A percentile compares a stretch with the other conserved stretches of the same genome.
phyloP scores from a whole-genome alignment of 805 yeast species.

The Vanderwaltozyma tropicalis region DNA sequence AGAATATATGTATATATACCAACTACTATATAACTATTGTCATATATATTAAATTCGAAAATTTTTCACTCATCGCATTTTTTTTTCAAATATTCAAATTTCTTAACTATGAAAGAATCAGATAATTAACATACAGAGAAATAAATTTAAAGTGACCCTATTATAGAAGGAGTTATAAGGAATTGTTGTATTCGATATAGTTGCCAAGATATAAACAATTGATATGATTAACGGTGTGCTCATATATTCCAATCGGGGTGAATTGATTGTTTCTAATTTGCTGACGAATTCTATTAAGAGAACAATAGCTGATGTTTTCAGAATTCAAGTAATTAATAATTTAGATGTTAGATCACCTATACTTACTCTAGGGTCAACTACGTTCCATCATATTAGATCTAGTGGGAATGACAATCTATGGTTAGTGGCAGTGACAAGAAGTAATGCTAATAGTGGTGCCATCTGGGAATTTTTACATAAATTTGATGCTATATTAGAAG shows the following conservation, averaged over 20 bases:
- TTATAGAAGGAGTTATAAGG: too few species aligned
- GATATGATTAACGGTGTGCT: constrained; percentile 77
- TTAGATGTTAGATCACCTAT: constrained; percentile 49
- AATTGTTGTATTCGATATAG: too few species aligned
- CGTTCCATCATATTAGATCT: constrained; percentile 67
- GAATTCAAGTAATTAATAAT: constrained; percentile 80
- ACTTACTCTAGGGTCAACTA: constrained; percentile 83
- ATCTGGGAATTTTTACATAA: constrained; percentile 70
- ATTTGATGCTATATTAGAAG: constrained; percentile 43
- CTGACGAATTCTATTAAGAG: constrained; percentile 68
- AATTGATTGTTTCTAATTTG: constrained; percentile 63
- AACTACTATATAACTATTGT: too few species aligned
- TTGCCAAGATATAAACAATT: background rate
- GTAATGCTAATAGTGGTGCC: constrained; percentile 74
- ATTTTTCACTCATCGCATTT: background rate
- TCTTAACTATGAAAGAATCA: background rate
- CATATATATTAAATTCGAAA: too few species aligned
- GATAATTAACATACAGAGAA: background rate
- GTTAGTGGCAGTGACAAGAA: constrained; percentile 81
- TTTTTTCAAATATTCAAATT: background rate
- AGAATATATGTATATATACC: too few species aligned
- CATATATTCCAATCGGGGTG: constrained; percentile 71
- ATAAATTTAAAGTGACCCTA: background rate
- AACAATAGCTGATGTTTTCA: constrained; percentile 74
- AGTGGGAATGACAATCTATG: constrained; percentile 45